Conservation (phyloP, 2,329 filamentous ascomycete genomes). For the Hypoxylon sp. region DNA sequence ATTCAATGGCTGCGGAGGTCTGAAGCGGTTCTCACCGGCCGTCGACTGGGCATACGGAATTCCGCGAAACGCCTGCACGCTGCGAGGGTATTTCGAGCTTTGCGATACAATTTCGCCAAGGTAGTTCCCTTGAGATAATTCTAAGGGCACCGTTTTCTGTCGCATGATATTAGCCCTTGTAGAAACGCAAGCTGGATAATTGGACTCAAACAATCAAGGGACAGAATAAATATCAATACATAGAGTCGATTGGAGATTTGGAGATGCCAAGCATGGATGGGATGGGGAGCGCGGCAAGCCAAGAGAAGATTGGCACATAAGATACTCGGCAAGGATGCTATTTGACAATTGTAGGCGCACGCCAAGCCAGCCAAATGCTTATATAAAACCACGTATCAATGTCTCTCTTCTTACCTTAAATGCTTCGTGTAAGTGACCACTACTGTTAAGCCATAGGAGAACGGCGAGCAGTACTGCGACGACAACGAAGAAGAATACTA, state of each 20-base stretch:
- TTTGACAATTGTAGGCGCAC: conserved; percentile 25
- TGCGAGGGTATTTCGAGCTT: conserved; percentile 52
- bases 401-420: conserved; percentile 33
- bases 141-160: conserved; percentile 49
- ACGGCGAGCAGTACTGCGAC: conserved; percentile 28
- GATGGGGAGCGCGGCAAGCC: neutral
- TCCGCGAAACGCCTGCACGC: conserved; percentile 62
- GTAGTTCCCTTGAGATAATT: conserved; percentile 57
- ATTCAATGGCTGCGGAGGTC: conserved; percentile 54
- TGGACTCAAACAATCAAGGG: neutral
- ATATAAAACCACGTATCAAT: conserved; percentile 13
- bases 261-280: conserved; percentile 33
- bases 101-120: conserved; percentile 53
- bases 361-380: conserved; percentile 33
- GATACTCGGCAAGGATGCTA: conserved; percentile 22
- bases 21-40: conserved; percentile 60
- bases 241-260: conserved; percentile 23
- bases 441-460: conserved; percentile 29
- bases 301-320: conserved; percentile 20
- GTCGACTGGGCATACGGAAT: conserved; percentile 62
- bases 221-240: neutral
- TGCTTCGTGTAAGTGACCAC: conserved; percentile 28
- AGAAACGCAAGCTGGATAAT: conserved; percentile 3
- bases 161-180: conserved; percentile 42
- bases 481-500: conserved; percentile 28